These are phyloP conservation scores for Cicer bijugum DNA, from an alignment of 306 rosid genomes.

Conservation along the genomic window DNA sequence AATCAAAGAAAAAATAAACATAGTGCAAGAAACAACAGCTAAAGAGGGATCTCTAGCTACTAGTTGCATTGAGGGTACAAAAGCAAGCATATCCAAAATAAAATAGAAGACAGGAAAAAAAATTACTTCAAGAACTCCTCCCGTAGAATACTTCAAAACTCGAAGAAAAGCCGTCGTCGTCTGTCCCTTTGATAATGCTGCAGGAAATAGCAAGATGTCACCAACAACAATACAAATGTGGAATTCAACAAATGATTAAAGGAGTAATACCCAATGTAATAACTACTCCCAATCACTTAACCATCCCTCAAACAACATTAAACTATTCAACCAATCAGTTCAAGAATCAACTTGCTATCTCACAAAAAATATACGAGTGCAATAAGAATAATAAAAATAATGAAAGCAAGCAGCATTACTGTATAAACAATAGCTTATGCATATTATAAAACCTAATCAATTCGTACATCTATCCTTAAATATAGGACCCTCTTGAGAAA, in stretches of 20 bases:
- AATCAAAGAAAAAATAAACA: neutral
- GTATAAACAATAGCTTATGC: constrained; percentile 5
- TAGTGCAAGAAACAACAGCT: neutral
- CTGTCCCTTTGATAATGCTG: constrained; percentile 78
- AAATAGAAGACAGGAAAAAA: neutral
- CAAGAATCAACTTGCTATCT: constrained; percentile 30
- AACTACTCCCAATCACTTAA: constrained; percentile 7
- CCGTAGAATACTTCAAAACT: constrained; percentile 87
- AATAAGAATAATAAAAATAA: neutral
- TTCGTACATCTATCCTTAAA: too few relatives aligned
- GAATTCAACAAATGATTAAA: constrained; percentile 21
- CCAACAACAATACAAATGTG: constrained; percentile 38
- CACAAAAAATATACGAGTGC: constrained; percentile 7
- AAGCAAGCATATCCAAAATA: constrained; percentile 5
- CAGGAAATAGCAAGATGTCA: constrained; percentile 48
- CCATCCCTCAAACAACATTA: neutral
- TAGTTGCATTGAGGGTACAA: neutral
- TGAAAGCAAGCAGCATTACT: neutral
- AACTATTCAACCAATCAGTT: constrained; percentile 26
- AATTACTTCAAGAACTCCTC: constrained; percentile 96
- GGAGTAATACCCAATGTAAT: constrained; percentile 1
- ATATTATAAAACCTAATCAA: constrained; percentile 1
- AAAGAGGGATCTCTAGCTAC: constrained; percentile 25
- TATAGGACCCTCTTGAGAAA: too few relatives aligned
- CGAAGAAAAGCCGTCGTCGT: constrained; percentile 81